Base-by-base conservation (phyloP, 1,284 basidiomycete species). In the Afroboletus lepidellus region DNA sequence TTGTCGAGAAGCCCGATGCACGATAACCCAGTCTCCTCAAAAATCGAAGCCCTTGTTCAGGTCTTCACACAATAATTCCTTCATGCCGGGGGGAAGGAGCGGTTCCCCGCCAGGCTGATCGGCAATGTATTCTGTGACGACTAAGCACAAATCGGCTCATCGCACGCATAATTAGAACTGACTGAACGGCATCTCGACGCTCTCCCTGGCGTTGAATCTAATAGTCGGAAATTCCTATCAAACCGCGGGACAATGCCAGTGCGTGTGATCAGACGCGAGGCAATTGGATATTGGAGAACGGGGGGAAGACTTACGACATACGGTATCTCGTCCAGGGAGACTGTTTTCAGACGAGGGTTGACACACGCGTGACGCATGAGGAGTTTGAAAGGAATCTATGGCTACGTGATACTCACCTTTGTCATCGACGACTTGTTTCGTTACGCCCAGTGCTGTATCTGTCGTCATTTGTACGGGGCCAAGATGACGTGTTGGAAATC, bases 391-490 rank as follows among this genome's bases (percentile, higher is more conserved):
- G 21, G 41, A 16, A 41, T 32, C 25, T 16, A 48, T 41, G 34
- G 25, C 23, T 24, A 30, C n/a, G 27, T 6, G 21, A 41, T 16
- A 55, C 78, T 61, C 57, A 87, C 87, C 73, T 65, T 83, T 79
- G 66, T 97, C 92, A 56, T 90, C 76, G 0, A 95, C 87, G 15
- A 97, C 89, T 3, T 83, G 71, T 68, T 96, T 98, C 0, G 93
- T 94, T 7, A 98, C 95, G 8, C 90, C 93, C 0, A 98, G 77
- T 0, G 96, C 96, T 1, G 96, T 98, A 69, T 99, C 96, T 0
- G 96, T 99, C 24, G 96, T 98, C 96, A 99, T 99, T 70, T 99
- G 97, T 1, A 94, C 77, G 1, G 82, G 75, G 0, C 92, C 92
- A 5, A 97, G 77, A 69, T 90, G 90, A 24, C 94, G 80, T 4